Evolutionary conservation across 176 grass and related monocot species (phyloP), one percentile per base, ranked within the genome.

Genomic region (Avena atlantica): DNA sequence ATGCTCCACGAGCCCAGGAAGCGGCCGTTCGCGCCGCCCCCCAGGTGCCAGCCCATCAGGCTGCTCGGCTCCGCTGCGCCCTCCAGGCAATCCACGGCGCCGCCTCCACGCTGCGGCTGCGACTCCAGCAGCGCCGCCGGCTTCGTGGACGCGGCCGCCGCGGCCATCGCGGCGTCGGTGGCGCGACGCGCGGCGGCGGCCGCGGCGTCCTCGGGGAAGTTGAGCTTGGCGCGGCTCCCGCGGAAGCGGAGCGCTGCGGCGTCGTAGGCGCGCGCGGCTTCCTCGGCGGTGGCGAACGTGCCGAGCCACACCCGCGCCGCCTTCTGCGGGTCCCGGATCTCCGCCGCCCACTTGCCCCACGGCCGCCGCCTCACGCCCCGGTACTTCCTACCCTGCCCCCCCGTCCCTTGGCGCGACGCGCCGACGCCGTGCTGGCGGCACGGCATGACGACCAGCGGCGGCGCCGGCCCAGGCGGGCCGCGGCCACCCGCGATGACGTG

Each of bases 321-420:
- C 85, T 89, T 95, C 15, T 87, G 88, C 9, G 96, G 96, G 62
- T 98, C 92, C 13, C 92, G 86, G 44, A 98, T 98, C 89, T 98
- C 96, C 79, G 96, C 96, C 59, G 88, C 96, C 93, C 96, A 98
- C 80, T 95, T 95, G 3, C 93, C 96, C 96, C 93, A 98, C 20
- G 93, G 93, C 31, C 96, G 88, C 47, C 75, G 78, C 84, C 96
- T 65, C 3, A 95, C 93, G 12, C 96, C 96, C 1, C 93, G 74
- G 79, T 95, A 98, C 76, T 89, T 93, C 37, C 81, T 55, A 23
- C 57, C 49, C 48, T 65, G 16, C 56, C 17, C n/a, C 42, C 9
- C 71, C 1, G 40, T 70, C 19, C 47, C 60, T 14, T 12, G 49
- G 2, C 4, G n/a, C 48, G 74, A 27, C 45, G 29, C 61, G 29